phyloP scores from a whole-genome alignment of 192 early-diverging fungal species.

The Tieghemiomyces parasiticus region DNA sequence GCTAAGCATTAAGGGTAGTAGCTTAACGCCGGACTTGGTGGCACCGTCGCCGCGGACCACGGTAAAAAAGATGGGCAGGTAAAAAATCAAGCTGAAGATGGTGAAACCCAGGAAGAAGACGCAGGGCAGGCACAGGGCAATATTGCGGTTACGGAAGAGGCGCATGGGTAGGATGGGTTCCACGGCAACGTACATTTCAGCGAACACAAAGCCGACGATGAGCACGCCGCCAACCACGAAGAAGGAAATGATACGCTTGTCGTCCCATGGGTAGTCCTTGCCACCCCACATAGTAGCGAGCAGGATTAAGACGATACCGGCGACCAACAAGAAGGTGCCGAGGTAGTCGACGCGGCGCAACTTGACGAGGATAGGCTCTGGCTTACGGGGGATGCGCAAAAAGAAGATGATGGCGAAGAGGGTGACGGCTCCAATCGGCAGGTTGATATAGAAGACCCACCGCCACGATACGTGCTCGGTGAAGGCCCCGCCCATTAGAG shows the following conservation, averaged over 20 bases:
- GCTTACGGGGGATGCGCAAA: conserved; percentile 26
- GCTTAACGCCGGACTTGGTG: conserved; percentile 39
- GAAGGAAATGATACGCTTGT: conserved; percentile 33
- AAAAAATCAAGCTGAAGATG: conserved; percentile 43
- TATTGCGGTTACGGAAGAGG: conserved; percentile 35
- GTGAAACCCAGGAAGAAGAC: conserved; percentile 37
- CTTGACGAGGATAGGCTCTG: conserved; percentile 28
- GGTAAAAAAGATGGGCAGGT: conserved; percentile 45
- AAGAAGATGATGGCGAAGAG: conserved; percentile 28
- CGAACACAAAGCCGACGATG: conserved; percentile 14
- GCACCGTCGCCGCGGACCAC: conserved; percentile 35
- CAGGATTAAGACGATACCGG: conserved; percentile 32
- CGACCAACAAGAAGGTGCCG: conserved; percentile 35
- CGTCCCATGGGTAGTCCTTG: conserved; percentile 38
- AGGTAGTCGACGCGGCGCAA: conserved; percentile 42
- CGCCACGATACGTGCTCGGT: conserved; percentile 48
- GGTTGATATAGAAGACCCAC: conserved; percentile 46
- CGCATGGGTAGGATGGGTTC: conserved; percentile 40
- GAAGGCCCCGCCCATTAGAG: conserved; percentile 52
- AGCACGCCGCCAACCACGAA: conserved; percentile 23
- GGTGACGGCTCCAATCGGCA: conserved; percentile 24
- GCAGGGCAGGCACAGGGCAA: conserved; percentile 29
- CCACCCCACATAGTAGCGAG: conserved; percentile 50
- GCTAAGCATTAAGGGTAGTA: conserved; percentile 42
- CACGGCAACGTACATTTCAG: conserved; percentile 27